These are phyloP conservation scores for Raddia guianensis DNA, from an alignment of 176 grass and related monocot genomes.

Conservation along the genomic window DNA sequence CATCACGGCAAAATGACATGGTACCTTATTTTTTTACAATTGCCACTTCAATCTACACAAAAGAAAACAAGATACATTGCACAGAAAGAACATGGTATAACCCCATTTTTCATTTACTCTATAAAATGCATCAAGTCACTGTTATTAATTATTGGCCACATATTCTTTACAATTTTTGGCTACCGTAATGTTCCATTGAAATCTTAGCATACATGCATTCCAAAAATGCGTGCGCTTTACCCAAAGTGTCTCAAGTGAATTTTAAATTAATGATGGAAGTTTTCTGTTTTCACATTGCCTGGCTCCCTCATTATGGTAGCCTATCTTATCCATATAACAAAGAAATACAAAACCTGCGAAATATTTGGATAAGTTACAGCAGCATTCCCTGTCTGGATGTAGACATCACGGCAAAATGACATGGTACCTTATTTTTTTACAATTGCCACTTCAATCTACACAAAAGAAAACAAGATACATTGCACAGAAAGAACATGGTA, in stretches of 20 bases:
- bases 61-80: not conserved
- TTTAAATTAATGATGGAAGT: not conserved
- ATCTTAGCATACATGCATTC: not conserved
- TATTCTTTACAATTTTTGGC: not conserved
- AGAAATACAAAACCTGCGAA: not conserved
- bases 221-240: not conserved
- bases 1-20: not conserved
- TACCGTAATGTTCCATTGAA: not conserved
- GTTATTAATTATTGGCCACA: not conserved
- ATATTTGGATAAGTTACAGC: not conserved
- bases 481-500: not conserved
- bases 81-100: too few relatives aligned
- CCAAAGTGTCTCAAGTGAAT: not conserved
- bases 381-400: conserved; percentile 1
- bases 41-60: not conserved
- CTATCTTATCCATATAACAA: not conserved
- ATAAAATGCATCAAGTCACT: not conserved
- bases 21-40: not conserved
- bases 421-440: not conserved
- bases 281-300: conserved; percentile 11
- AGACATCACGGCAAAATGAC: not conserved
- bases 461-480: not conserved
- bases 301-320: not conserved
- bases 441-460: not conserved
- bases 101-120: not conserved